Conservation (phyloP, 495 filamentous ascomycete genomes). For the Lindgomyces ingoldianus region DNA sequence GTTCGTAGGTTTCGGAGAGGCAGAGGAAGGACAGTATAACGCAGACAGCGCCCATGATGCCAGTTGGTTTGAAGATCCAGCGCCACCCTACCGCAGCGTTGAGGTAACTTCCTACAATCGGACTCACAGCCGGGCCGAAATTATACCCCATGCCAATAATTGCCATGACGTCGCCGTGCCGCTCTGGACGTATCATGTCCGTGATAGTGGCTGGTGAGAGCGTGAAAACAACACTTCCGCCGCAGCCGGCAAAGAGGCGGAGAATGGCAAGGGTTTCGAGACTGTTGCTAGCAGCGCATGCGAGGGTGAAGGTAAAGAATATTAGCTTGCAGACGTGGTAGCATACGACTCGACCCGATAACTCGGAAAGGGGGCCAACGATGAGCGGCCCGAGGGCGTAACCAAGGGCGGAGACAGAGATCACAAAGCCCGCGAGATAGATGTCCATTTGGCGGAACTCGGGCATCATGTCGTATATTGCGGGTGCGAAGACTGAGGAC, state of each 20-base stretch:
- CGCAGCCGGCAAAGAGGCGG: slow-evolving; percentile 6
- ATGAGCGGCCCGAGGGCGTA: slow-evolving; percentile 9
- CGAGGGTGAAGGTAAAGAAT: background rate
- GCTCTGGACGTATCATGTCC: background rate
- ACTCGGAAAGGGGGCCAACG: slow-evolving; percentile 1
- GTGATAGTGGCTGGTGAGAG: background rate
- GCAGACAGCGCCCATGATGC: background rate
- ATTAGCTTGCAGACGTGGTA: slow-evolving; percentile 7
- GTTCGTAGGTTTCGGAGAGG: slow-evolving; percentile 9
- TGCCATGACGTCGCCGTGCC: background rate
- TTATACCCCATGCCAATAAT: background rate
- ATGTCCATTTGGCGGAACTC: background rate
- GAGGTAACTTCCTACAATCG: background rate
- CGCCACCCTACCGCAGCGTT: background rate
- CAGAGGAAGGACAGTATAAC: background rate
- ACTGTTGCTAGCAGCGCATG: background rate
- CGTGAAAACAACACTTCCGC: background rate
- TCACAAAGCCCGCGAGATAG: slow-evolving; percentile 4
- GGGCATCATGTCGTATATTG: background rate
- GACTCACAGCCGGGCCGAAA: background rate
- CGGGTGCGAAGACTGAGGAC: slow-evolving; percentile 6
- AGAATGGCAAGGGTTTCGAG: background rate
- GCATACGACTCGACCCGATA: background rate
- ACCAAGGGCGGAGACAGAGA: slow-evolving; percentile 7
- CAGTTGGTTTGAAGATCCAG: background rate